A percentile compares a stretch with the other conserved stretches of the same genome.
phyloP scores from a whole-genome alignment of 169 alveolate species.

The Neospora caninum region DNA sequence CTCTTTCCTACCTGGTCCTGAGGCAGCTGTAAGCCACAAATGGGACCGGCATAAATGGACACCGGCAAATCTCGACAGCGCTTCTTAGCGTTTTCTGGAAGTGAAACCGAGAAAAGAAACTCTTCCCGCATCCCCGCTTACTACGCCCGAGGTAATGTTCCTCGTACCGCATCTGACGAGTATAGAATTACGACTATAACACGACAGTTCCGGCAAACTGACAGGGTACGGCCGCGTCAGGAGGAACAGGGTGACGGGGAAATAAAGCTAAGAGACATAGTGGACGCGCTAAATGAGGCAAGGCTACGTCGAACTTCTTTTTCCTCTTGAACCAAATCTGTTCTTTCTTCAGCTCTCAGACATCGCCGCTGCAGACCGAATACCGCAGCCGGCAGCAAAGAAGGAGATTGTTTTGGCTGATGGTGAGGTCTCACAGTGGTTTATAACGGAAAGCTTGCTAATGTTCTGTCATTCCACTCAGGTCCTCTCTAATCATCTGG shows the following conservation, averaged over 20 bases:
- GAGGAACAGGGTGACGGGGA: neutral
- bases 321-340: neutral
- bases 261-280: neutral
- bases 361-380: neutral
- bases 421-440: neutral
- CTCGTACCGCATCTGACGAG: neutral
- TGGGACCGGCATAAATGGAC: no score
- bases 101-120: neutral
- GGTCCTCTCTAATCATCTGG: neutral
- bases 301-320: neutral
- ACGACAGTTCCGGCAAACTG: slow-evolving; percentile 9
- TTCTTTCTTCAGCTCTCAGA: neutral
- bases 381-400: neutral
- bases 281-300: slow-evolving; percentile 12
- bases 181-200: neutral
- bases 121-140: neutral
- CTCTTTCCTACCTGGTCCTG: neutral
- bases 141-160: neutral
- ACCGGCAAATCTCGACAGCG: neutral
- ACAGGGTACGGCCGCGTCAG: neutral
- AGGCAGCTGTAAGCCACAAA: neutral
- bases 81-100: neutral
- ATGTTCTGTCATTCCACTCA: no score
- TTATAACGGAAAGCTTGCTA: no score
- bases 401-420: neutral